Percentiles rank a stretch among this genome's conserved stretches.
Evolutionary conservation across 148 eudicot species (phyloP).

Genomic region (Fagopyrum tataricum): DNA sequence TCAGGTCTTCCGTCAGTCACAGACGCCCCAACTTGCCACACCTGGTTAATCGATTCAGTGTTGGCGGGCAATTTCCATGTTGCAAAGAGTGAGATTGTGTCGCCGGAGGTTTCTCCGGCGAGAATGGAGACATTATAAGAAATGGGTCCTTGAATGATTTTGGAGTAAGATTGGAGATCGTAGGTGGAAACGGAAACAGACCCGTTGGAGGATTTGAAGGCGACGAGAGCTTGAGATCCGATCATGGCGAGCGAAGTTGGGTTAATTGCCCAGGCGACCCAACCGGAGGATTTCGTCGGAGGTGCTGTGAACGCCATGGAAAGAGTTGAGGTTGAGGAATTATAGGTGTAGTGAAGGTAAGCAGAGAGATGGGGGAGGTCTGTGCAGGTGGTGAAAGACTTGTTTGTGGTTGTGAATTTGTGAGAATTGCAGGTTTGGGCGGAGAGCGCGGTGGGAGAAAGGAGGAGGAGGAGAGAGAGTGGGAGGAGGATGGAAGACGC

Average conservation of each 20-base stretch:
- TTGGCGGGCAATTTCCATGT: slow-evolving; percentile 14
- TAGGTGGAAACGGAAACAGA: slow-evolving; percentile 20
- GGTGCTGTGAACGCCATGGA: slow-evolving; percentile 35
- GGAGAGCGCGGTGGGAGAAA: neutral
- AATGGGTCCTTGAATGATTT: slow-evolving; percentile 18
- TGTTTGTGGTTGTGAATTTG: slow-evolving; percentile 23
- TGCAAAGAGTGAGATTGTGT: slow-evolving; percentile 20
- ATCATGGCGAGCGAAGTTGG: slow-evolving; percentile 18
- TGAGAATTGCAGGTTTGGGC: slow-evolving; percentile 26
- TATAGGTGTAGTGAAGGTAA: slow-evolving; percentile 34
- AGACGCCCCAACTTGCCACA: slow-evolving; percentile 36
- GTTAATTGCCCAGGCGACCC: slow-evolving; percentile 43
- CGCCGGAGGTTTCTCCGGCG: slow-evolving; percentile 16
- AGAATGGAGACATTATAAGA: slow-evolving; percentile 21
- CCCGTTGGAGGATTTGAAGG: slow-evolving; percentile 13
- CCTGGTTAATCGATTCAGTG: slow-evolving; percentile 12
- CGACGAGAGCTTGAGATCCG: slow-evolving; percentile 28
- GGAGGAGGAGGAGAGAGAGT: slow-evolving; percentile 5
- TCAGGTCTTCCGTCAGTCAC: neutral
- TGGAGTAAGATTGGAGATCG: slow-evolving; percentile 16
- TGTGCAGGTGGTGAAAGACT: slow-evolving; percentile 23
- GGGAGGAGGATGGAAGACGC: neutral
- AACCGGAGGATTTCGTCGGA: slow-evolving; percentile 25
- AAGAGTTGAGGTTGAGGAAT: slow-evolving; percentile 21
- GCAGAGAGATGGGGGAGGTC: slow-evolving; percentile 32